phyloP scores from a whole-genome alignment of 805 yeast species.

The Monosporozyma solicola region DNA sequence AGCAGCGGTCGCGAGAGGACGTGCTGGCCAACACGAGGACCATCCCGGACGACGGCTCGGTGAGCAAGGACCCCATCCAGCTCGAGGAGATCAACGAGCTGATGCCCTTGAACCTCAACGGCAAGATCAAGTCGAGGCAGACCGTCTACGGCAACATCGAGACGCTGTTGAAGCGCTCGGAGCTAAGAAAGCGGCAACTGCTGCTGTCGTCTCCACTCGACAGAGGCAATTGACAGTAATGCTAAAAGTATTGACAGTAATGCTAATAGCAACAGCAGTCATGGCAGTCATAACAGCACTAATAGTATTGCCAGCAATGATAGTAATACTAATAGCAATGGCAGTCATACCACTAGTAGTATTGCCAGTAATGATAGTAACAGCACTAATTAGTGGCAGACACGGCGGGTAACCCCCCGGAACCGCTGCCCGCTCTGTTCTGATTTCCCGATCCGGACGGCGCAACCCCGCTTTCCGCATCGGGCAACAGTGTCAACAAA shows the following conservation, averaged over 20 bases:
- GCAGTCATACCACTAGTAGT: too few relatives aligned
- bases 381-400: too few relatives aligned
- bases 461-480: background rate
- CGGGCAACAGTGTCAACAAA: background rate
- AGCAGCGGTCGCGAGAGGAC: background rate
- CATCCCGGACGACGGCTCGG: too few relatives aligned
- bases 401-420: background rate
- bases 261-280: too few relatives aligned
- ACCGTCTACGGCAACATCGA: conserved; percentile 1
- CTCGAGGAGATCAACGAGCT: conserved; percentile 3
- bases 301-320: too few relatives aligned
- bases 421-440: too few relatives aligned
- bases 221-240: too few relatives aligned
- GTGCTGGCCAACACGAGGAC: background rate
- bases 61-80: background rate
- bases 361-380: too few relatives aligned
- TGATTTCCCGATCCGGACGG: background rate
- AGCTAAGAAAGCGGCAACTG: background rate
- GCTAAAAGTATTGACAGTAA: too few relatives aligned
- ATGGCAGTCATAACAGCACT: too few relatives aligned
- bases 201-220: background rate
- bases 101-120: conserved; percentile 1
- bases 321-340: too few relatives aligned
- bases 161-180: conserved; percentile 1
- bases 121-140: background rate